Evolutionary conservation across 2,329 filamentous ascomycete genomes (phyloP), one percentile per base, ranked within the genome.

Genomic region (Gliomastix tumulicola): DNA sequence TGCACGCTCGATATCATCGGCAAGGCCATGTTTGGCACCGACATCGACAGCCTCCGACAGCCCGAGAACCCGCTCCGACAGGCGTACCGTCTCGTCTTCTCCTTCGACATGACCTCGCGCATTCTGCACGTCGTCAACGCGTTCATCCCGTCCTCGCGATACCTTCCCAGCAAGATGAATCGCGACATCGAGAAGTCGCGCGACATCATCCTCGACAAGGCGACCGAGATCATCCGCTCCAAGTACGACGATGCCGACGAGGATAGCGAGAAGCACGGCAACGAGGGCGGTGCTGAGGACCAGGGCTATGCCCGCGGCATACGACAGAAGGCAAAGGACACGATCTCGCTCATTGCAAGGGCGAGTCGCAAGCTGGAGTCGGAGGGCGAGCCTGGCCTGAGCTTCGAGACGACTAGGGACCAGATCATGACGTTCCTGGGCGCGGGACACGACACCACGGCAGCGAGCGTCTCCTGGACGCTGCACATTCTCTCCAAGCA

Each of bases 1-100:
- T 56, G 57, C 22, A 66, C 63, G 0, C 55, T 66, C 17, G 64
- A 66, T 46, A 66, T 66, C 41, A 64, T 66, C 36, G 60, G 57
- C 31, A 52, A 56, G 41, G 62, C 61, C 11, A 62, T 61, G 8
- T 62, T 66, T 32, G 60, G 62, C 7, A 58, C 56, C 37, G 57
- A 64, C n/a, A 55, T 66, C 39, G 49, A 59, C 44, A 63, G 60
- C 1, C 55, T 66, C 6, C 48, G 55, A 27, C 35, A 63, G 36
- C 54, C 58, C 0, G 49, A 60, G 6, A 51, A 54, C 2, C 59
- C 56, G 15, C 46, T 66, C 35, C 52, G 59, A 16, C 49, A 62
- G 44, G 60, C 61, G 6, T 66, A 66, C 45, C 54, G 58, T 6
- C 49, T 62, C 2, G 58, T 66, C 10, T 68, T 68, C 36, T 56